A percentile compares a stretch with the other conserved stretches of the same genome.
These are phyloP conservation scores for Populus hybrid DNA, from an alignment of 441 rosid genomes.

Conservation along the genomic window DNA sequence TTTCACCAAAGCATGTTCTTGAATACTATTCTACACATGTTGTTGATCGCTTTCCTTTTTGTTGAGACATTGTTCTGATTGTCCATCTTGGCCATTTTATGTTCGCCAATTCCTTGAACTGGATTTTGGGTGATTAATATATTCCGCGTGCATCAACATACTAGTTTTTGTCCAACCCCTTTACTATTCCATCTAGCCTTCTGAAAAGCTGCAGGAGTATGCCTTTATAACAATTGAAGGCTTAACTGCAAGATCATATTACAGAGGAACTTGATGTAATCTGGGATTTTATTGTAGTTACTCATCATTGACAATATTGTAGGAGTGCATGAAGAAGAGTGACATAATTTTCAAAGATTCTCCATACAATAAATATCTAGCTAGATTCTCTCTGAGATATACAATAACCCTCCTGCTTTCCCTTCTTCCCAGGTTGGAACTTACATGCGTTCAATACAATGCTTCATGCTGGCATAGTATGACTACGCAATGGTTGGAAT, in stretches of 20 bases:
- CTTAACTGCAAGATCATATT: background rate
- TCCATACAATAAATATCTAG: background rate
- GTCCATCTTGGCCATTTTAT: background rate
- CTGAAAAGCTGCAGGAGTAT: background rate
- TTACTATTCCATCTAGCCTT: background rate
- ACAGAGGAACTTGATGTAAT: background rate
- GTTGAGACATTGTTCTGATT: background rate
- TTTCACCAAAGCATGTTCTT: background rate
- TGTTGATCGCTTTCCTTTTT: background rate
- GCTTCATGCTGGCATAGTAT: background rate
- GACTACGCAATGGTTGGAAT: background rate
- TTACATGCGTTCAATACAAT: background rate
- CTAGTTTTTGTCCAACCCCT: background rate
- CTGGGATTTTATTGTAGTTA: background rate
- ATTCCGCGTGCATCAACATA: background rate
- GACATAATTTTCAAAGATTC: background rate
- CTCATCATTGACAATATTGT: background rate
- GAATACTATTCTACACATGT: background rate
- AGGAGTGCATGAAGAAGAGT: background rate
- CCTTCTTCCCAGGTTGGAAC: constrained; percentile 2
- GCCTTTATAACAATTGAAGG: background rate
- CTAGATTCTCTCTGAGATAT: background rate
- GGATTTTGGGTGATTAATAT: background rate
- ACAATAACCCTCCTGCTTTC: too few species aligned
- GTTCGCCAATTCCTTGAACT: background rate